Evolutionary conservation across 257 asterid genomes (phyloP).

Genomic region (Ajuga chamaepitys): DNA sequence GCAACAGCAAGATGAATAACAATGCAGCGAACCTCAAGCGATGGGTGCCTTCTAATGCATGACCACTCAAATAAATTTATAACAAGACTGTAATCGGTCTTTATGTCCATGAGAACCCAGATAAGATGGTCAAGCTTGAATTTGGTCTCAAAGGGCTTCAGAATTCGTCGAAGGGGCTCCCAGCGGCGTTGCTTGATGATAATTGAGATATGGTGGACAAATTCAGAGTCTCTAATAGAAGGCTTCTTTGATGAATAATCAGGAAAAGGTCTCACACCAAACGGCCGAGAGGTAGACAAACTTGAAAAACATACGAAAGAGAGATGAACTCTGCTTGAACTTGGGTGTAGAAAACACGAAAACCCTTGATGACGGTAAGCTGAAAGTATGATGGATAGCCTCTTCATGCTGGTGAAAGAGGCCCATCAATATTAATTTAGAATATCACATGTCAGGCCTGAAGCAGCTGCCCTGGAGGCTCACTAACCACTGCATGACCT

Average conservation of each 20-base stretch:
- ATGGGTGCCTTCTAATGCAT: constrained; percentile 59
- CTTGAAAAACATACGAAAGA: constrained; percentile 24
- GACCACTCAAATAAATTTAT: constrained; percentile 72
- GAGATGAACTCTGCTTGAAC: constrained; percentile 25
- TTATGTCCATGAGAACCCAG: constrained; percentile 83
- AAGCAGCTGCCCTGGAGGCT: constrained; percentile 19
- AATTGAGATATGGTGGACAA: constrained; percentile 57
- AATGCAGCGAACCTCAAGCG: constrained; percentile 81
- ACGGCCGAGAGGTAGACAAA: constrained; percentile 29
- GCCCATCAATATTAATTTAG: constrained; percentile 35
- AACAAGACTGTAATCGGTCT: constrained; percentile 55
- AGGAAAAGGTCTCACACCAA: constrained; percentile 56
- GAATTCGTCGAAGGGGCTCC: constrained; percentile 48
- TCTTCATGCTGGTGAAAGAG: constrained; percentile 61
- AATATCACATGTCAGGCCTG: constrained; percentile 17
- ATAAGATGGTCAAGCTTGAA: constrained; percentile 76
- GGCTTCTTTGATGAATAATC: constrained; percentile 78
- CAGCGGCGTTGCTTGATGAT: constrained; percentile 61
- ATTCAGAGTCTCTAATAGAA: constrained; percentile 60
- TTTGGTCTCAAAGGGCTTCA: constrained; percentile 66
- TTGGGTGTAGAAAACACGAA: constrained; percentile 21
- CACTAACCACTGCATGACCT: constrained; percentile 41
- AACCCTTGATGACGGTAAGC: constrained; percentile 23
- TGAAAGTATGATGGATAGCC: constrained; percentile 32
- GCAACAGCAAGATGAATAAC: constrained; percentile 64